Base-by-base conservation (phyloP, 179 eudicot genomes). In the Beta macrorhiza region DNA sequence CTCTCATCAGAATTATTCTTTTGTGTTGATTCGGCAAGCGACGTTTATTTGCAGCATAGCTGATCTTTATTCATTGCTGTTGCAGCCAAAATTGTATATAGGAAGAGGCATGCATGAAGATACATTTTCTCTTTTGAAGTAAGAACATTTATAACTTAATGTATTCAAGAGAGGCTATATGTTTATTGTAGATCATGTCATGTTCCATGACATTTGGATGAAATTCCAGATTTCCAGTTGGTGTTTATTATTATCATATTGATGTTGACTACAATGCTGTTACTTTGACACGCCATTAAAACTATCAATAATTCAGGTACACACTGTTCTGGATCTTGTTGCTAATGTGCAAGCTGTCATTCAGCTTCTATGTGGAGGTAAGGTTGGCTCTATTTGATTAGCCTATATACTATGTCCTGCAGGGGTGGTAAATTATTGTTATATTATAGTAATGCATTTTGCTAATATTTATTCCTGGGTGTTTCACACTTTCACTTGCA, bases 101-200 rank as follows among this genome's bases (percentile, higher is more conserved):
- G 99, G 97, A 86, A 91, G 99, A 89, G 99, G 99, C 84, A 97
- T 97, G 99, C 99, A 94, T 83, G 99, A 97, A 87, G 98, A 90
- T 86, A 86, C 91, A 85, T 88, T 92, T 76, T 88, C 98, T 57
- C 93, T 97, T 85, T 78, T 97, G 78, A 97, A 92, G 99, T 97
- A 93, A 91, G 99, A 64, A 3, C 9, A 64, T 52, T 57, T 42
- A 75, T 52, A 65, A 61, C 8, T 22, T 67, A 45, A 76, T 70
- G 47, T 74, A 64, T 45, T 65, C 49, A 37, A 37, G 32, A 65
- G 42, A 57, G 70, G 64, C 79, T 74, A 44, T 25, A 42, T 68
- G 57, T 75, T 82, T 65, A 14, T 53, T 74, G 53, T 61, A 44
- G 44, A 79, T 82, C 51, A 62, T 29, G 16, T 61, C 49, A 49